Base-by-base conservation (phyloP, 202 grass and related monocot species). In the Cymbopogon flexuosus region DNA sequence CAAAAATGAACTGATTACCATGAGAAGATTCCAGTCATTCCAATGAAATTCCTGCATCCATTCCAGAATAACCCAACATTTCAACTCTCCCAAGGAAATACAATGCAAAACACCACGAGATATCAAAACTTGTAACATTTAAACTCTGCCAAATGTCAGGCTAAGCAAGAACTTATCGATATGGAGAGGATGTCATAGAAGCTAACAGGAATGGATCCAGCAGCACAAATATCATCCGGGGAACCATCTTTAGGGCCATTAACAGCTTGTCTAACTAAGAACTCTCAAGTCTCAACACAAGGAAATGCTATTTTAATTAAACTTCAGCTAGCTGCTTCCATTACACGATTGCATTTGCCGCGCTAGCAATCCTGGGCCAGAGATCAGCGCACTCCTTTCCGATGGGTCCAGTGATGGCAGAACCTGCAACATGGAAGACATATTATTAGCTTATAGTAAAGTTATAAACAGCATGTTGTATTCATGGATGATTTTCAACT, bases 291-390 rank as follows among this genome's bases (percentile, higher is more conserved):
- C 42, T 60, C 8, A 72, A 43, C 5, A 66, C n/a, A 68, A 41
- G 16, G 0, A 81, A 35, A 72, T 13, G n/a, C 43, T 81, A 81
- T 36, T 10, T 56, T 21, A 43, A 58, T 6, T 42, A 30, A 66
- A 65, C 63, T 71, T 46, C 5, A 58, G 23, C 46, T 59, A 65
- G 39, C 64, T 80, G 61, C 66, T 83, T 65, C 30, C 4, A 82
- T 82, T 52, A 97, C 18, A 97, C 93, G 1, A 97, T 97, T 0
- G 93, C 93, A 64, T 97, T 97, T 21, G 93, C 93, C 3, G 93
- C 93, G 54, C 93, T 97, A 27, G 93, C 93, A 21, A 97, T 97
- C 83, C 93, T 97, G 21, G 93, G 93, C 93, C 93, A 97, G 36
- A 97, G 81, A 87, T 97, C 93, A 54, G 93, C 93, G 0, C 93